Percentiles rank a stretch among this genome's conserved stretches.
These are phyloP conservation scores for Triticum dicoccoides DNA, from an alignment of 176 grass and related monocot species.

Conservation along the genomic window DNA sequence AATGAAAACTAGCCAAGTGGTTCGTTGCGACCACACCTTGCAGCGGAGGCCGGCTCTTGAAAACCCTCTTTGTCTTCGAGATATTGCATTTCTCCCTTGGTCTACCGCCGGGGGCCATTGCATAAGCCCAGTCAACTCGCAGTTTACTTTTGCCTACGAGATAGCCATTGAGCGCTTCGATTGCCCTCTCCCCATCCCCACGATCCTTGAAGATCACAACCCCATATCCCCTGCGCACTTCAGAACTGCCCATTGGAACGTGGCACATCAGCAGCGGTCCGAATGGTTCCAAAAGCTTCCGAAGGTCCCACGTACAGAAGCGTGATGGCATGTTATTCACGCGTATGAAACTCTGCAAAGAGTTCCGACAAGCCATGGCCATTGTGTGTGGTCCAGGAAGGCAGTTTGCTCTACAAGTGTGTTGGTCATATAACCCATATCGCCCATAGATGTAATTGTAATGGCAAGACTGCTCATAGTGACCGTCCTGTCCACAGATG, in stretches of 20 bases:
- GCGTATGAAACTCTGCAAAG: background rate
- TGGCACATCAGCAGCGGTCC: conserved; percentile 8
- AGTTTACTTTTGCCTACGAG: background rate
- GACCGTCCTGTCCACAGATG: background rate
- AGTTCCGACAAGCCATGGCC: background rate
- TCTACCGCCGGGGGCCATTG: background rate
- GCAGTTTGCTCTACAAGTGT: background rate
- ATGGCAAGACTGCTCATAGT: conserved; percentile 10
- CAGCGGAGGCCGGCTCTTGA: background rate
- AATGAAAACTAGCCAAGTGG: background rate
- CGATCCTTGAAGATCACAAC: background rate
- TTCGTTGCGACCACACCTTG: background rate
- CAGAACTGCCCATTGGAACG: background rate
- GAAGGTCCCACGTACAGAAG: background rate
- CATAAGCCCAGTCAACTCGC: conserved; percentile 31
- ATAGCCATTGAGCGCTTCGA: background rate
- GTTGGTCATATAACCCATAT: background rate
- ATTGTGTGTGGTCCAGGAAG: conserved; percentile 1
- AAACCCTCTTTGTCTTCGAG: background rate
- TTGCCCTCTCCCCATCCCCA: conserved; percentile 7
- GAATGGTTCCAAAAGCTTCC: background rate
- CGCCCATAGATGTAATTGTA: conserved; percentile 15
- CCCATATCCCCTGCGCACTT: background rate
- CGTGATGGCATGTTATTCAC: conserved; percentile 17
- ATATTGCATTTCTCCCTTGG: background rate